These are phyloP conservation scores for Rubroboletus pulcherrimus DNA, from an alignment of 768 basidiomycete species.

Conservation along the genomic window DNA sequence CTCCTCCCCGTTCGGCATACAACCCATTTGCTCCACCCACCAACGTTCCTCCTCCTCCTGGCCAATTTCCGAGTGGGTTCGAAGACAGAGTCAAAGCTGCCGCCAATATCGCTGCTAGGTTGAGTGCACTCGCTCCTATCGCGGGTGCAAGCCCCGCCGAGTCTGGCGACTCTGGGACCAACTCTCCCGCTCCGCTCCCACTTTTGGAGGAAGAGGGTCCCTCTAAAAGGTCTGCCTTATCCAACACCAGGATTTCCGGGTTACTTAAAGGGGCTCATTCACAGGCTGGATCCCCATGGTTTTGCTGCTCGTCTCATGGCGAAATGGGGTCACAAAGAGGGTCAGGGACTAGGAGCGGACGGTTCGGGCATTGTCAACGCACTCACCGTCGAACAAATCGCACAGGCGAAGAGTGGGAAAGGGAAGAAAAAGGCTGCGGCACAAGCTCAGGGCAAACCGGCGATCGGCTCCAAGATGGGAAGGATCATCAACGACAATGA, in stretches of 20 bases:
- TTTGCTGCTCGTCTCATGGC: conserved; percentile 90
- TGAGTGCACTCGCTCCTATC: conserved; percentile 51
- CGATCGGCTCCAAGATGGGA: conserved; percentile 68
- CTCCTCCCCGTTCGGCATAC: conserved; percentile 57
- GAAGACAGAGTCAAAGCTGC: conserved; percentile 74
- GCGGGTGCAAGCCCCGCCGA: conserved; percentile 21
- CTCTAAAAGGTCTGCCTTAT: conserved; percentile 12
- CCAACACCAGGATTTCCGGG: neutral
- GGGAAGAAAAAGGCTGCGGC: conserved; percentile 34
- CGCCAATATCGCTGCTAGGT: conserved; percentile 75
- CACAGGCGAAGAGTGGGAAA: conserved; percentile 35
- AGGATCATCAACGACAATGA: conserved; percentile 90
- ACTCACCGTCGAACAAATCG: conserved; percentile 70
- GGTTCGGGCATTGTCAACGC: conserved; percentile 88
- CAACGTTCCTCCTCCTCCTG: conserved; percentile 57
- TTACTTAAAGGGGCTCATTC: neutral
- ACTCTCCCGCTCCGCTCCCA: conserved; percentile 26
- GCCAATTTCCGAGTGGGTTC: conserved; percentile 40
- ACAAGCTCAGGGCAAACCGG: conserved; percentile 36
- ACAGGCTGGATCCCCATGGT: conserved; percentile 58
- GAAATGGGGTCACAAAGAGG: conserved; percentile 95
- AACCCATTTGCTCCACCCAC: conserved; percentile 67
- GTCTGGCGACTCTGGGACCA: conserved; percentile 24
- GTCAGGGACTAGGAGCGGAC: conserved; percentile 84
- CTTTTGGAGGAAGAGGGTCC: conserved; percentile 31